These are phyloP conservation scores for Schwanniomyces vanrijiae DNA, from an alignment of 805 yeast species.

Conservation along the genomic window DNA sequence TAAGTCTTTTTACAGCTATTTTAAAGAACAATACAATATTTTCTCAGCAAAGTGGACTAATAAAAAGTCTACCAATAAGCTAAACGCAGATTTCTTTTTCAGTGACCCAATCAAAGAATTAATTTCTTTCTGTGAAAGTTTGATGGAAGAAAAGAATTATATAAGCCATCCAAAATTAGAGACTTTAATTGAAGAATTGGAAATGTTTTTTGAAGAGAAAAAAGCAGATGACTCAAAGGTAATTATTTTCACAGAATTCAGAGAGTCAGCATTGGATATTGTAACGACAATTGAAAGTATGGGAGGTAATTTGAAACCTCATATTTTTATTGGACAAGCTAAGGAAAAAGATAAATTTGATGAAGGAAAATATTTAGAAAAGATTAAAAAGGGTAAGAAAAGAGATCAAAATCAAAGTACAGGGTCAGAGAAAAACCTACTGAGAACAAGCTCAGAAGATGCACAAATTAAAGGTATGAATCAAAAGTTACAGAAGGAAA, in stretches of 20 bases:
- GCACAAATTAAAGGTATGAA: constrained; percentile 87
- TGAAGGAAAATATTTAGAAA: constrained; percentile 47
- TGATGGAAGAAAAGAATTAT: constrained; percentile 36
- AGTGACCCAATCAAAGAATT: constrained; percentile 48
- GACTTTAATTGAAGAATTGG: constrained; percentile 55
- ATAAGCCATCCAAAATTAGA: constrained; percentile 70
- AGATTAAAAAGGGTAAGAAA: constrained; percentile 33
- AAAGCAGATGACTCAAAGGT: constrained; percentile 60
- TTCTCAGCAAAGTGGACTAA: constrained; percentile 56
- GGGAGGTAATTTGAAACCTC: constrained; percentile 51
- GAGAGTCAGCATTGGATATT: constrained; percentile 90
- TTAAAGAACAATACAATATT: constrained; percentile 56
- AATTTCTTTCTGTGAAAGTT: constrained; percentile 43
- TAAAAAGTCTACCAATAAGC: constrained; percentile 61
- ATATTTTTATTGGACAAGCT: constrained; percentile 91
- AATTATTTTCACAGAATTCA: constrained; percentile 82
- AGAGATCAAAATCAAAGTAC: constrained; percentile 23
- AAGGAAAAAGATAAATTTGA: constrained; percentile 70
- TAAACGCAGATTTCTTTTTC: constrained; percentile 61
- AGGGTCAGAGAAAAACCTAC: constrained; percentile 16
- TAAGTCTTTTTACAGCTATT: constrained; percentile 68
- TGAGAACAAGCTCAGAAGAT: constrained; percentile 63
- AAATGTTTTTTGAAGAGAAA: constrained; percentile 48
- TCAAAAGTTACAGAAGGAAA: constrained; percentile 81
- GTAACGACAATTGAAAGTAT: constrained; percentile 57